phyloP scores from a whole-genome alignment of 78 protist species.

The Dictyostelium intermedium region DNA sequence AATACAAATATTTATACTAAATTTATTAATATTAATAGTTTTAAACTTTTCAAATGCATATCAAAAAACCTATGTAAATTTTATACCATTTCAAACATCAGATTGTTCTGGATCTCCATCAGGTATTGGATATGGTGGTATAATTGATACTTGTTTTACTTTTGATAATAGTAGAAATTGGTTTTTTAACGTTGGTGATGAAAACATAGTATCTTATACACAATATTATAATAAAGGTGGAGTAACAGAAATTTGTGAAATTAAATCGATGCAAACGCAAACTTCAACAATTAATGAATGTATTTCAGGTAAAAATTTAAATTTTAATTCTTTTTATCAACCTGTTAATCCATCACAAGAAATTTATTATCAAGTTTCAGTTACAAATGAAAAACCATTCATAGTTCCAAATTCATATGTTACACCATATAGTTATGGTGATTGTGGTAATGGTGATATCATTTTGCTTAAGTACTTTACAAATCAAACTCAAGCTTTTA shows the following conservation, averaged over 20 bases:
- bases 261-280: neutral
- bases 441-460: neutral
- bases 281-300: neutral
- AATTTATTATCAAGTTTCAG: neutral
- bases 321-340: neutral
- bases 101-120: too few relatives aligned
- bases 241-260: neutral
- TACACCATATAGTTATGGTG: neutral
- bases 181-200: neutral
- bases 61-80: too few relatives aligned
- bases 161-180: neutral
- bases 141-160: neutral
- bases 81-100: too few relatives aligned
- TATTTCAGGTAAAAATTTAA: neutral
- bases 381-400: neutral
- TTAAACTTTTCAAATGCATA: too few relatives aligned
- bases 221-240: neutral
- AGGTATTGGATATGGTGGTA: neutral
- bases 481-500: too few relatives aligned
- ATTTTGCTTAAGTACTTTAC: too few relatives aligned
- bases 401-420: neutral
- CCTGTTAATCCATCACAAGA: too few relatives aligned
- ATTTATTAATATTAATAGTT: too few relatives aligned
- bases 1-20: too few relatives aligned
- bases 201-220: neutral